A percentile compares a stretch with the other conserved stretches of the same genome.
phyloP scores from a whole-genome alignment of 208 protist species.

The Leishmania gerbilli region DNA sequence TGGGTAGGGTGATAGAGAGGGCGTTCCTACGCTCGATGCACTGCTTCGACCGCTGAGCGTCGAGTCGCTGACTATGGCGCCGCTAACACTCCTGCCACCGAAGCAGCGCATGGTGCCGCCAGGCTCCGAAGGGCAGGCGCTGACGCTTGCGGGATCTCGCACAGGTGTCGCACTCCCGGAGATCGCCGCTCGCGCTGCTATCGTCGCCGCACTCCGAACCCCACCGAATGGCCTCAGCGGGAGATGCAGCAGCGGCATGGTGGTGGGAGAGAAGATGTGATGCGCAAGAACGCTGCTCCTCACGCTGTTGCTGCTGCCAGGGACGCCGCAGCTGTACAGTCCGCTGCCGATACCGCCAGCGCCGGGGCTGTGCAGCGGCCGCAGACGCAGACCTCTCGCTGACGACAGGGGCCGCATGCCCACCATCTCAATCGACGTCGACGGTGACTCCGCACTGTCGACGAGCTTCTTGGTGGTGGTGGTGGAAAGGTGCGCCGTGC shows the following conservation, averaged over 20 bases:
- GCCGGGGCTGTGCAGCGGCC: background rate
- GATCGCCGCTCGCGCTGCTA: background rate
- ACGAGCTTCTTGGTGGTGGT: background rate
- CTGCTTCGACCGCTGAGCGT: background rate
- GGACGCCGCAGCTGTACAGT: background rate
- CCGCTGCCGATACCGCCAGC: slow-evolving; percentile 1
- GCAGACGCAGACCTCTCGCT: background rate
- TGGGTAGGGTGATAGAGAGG: background rate
- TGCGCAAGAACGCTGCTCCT: background rate
- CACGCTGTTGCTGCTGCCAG: background rate
- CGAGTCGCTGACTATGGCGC: background rate
- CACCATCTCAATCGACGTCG: background rate
- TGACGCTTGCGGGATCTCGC: background rate
- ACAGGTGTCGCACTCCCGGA: background rate
- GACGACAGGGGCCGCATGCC: background rate
- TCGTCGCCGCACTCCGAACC: background rate
- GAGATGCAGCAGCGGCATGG: background rate
- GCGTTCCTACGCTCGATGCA: background rate
- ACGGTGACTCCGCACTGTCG: background rate
- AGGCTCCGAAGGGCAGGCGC: background rate
- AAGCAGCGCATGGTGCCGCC: background rate
- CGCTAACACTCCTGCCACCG: background rate
- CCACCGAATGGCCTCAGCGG: background rate
- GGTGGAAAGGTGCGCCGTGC: background rate
- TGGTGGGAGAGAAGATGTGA: background rate